Base-by-base conservation (phyloP, 495 filamentous ascomycete species). In the Lophiostoma macrostomum region DNA sequence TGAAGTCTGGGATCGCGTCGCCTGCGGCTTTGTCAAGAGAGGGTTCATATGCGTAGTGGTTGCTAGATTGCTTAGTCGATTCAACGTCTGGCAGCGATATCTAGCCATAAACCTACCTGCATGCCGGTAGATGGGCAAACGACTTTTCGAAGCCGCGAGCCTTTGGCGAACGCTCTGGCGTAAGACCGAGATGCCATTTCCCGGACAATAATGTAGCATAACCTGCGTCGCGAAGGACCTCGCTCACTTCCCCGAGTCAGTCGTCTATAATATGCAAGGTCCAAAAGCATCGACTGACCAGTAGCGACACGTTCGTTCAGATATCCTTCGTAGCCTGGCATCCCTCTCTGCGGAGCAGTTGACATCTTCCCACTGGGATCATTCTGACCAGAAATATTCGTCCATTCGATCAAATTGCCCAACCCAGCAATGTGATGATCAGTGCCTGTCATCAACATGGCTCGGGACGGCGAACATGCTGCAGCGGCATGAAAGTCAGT, bases 281-380 rank as follows among this genome's bases (percentile, higher is more conserved):
- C n/a, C n/a, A n/a, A n/a, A n/a, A n/a, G n/a, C n/a, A n/a, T n/a
- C n/a, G n/a, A n/a, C n/a, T n/a, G n/a, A n/a, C n/a, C n/a, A 4
- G 82, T 75, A 0, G 75, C 82, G 19, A 85, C 81, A 5, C 72
- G 66, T 37, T 82, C 77, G 48, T 50, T 85, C 24, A 85, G 72
- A 51, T 83, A 85, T 2, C 81, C 81, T 64, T 84, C 82, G 60
- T 85, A 82, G 0, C 81, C 81, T 0, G 81, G 80, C 78, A 80
- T 81, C n/a, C 65, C 65, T 14, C 65, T 46, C 45, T 67, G 65
- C 12, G 65, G 65, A 11, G 65, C 65, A 19, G 65, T 67, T 38
- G 64, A 59, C 69, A 28, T 67, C 37, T 31, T 68, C 1, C 69
- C 71, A n/a, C 70, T 69, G 1, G 65, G 65, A 13, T 61, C 65